Evolutionary conservation across 169 alveolate genomes (phyloP).

Genomic region (Plasmodium berghei): DNA sequence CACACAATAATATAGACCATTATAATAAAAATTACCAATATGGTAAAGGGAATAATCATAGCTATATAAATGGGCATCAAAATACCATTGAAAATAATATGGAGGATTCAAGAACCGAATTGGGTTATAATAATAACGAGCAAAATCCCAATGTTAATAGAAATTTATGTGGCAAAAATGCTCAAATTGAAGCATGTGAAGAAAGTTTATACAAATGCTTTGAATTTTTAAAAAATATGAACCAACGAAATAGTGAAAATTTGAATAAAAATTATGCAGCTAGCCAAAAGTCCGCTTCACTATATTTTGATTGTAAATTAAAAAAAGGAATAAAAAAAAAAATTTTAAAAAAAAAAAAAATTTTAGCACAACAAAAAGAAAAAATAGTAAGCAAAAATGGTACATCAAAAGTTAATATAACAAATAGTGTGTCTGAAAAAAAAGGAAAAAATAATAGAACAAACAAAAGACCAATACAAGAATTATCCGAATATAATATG

Average conservation of each 20-base stretch:
- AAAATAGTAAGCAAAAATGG: constrained; percentile 24
- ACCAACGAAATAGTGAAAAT: constrained; percentile 25
- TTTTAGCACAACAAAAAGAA: constrained; percentile 15
- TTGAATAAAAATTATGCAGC: not conserved
- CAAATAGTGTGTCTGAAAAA: not conserved
- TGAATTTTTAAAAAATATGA: constrained; percentile 66
- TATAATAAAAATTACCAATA: too few species aligned
- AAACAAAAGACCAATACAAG: not conserved
- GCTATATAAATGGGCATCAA: too few species aligned
- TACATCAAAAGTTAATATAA: constrained; percentile 4
- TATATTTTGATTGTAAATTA: constrained; percentile 20
- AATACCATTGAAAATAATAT: too few species aligned
- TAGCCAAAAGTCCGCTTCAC: constrained; percentile 7
- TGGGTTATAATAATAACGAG: constrained; percentile 12
- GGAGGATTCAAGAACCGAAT: too few species aligned
- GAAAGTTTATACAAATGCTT: constrained; percentile 67
- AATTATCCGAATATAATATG: too few species aligned
- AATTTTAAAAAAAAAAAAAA: constrained; percentile 19
- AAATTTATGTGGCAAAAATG: constrained; percentile 19
- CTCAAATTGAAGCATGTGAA: constrained; percentile 34
- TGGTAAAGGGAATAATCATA: too few species aligned
- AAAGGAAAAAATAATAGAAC: constrained; percentile 2
- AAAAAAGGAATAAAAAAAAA: constrained; percentile 37
- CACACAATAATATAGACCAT: too few species aligned
- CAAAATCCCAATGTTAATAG: not conserved